Conservation (phyloP, 1,284 basidiomycete species). For the Sporisorium iseilematis-ciliati region DNA sequence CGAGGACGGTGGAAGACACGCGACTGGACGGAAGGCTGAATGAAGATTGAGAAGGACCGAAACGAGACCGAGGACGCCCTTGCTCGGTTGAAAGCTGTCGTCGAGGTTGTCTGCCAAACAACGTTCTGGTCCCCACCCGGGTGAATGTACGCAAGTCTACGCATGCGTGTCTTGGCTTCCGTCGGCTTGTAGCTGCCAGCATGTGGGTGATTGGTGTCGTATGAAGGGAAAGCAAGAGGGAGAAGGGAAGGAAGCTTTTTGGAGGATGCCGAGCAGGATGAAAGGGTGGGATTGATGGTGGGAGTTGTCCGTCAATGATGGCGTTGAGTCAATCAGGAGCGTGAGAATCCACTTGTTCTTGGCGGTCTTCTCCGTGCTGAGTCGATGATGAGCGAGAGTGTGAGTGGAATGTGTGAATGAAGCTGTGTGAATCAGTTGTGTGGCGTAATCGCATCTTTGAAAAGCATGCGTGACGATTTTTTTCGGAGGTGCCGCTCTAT, state of each 20-base stretch:
- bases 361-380: conserved; percentile 3
- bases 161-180: conserved; percentile 8
- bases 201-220: not conserved
- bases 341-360: not conserved
- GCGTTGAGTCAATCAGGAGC: not conserved
- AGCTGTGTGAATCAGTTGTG: not conserved
- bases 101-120: not conserved
- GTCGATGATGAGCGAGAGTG: too few relatives aligned
- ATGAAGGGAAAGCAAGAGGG: not conserved
- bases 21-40: conserved; percentile 3
- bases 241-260: not conserved
- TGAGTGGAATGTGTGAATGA: too few relatives aligned
- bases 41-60: conserved; percentile 5
- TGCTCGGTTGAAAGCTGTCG: not conserved
- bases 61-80: conserved; percentile 9
- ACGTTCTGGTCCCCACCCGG: conserved; percentile 9
- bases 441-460: not conserved
- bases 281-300: too few relatives aligned
- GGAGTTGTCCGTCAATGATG: not conserved
- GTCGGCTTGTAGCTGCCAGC: conserved; percentile 21
- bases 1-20: not conserved
- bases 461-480: conserved; percentile 4
- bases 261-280: not conserved
- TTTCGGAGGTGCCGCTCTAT: too few relatives aligned
- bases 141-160: not conserved